These are phyloP conservation scores for Neltuma alba DNA, from an alignment of 306 rosid species.

Conservation along the genomic window DNA sequence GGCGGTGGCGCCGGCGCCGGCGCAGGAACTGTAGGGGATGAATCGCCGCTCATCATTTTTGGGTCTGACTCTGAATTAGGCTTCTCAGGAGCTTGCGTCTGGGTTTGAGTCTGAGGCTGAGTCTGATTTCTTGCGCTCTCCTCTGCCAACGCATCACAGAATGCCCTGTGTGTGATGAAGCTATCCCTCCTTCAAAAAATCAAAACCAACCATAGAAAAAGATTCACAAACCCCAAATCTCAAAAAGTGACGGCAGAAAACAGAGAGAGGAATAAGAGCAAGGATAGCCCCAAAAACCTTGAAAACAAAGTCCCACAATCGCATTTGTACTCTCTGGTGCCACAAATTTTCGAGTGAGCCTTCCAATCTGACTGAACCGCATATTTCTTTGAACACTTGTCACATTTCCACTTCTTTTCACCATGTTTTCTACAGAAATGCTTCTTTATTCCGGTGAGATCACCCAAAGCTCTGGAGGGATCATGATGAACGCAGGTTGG, in stretches of 20 bases:
- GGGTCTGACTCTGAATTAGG: constrained; percentile 49
- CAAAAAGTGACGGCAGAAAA: background rate
- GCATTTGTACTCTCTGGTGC: constrained; percentile 91
- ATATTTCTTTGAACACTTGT: constrained; percentile 87
- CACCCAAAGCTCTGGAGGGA: constrained; percentile 88
- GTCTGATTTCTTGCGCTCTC: constrained; percentile 65
- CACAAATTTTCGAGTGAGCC: constrained; percentile 91
- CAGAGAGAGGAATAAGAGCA: background rate
- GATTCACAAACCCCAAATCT: constrained; percentile 36
- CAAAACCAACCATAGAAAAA: constrained; percentile 11
- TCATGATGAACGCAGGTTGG: constrained; percentile 84
- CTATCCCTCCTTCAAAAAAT: constrained; percentile 79
- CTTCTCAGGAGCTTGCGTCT: constrained; percentile 31
- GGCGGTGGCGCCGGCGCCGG: background rate
- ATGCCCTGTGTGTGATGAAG: constrained; percentile 92
- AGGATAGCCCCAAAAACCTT: constrained; percentile 42
- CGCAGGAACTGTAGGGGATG: constrained; percentile 34
- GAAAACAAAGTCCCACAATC: constrained; percentile 87
- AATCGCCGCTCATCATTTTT: constrained; percentile 34
- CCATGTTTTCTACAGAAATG: constrained; percentile 95
- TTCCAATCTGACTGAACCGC: constrained; percentile 99
- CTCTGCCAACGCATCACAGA: constrained; percentile 89
- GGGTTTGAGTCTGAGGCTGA: constrained; percentile 14
- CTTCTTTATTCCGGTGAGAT: constrained; percentile 89
- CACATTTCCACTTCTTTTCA: constrained; percentile 99